phyloP scores from a whole-genome alignment of 371 early-diverging fungal genomes.

The Lichtheimia ramosa region DNA sequence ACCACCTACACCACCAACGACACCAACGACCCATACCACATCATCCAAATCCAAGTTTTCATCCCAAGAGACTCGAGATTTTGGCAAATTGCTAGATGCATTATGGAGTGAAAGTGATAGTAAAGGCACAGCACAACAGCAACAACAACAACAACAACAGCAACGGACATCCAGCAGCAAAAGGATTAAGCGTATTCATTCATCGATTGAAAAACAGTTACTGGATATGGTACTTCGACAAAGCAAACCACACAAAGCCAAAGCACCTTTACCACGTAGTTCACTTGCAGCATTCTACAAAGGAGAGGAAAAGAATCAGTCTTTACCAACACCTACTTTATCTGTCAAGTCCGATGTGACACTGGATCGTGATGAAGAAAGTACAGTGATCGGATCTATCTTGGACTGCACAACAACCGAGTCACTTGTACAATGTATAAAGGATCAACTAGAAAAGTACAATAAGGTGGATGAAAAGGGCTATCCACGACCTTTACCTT shows the following conservation, averaged over 20 bases:
- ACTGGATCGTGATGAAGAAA: constrained; percentile 12
- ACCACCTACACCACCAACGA: not conserved
- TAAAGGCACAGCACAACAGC: not conserved
- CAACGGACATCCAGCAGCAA: not conserved
- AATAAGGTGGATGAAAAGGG: constrained; percentile 9
- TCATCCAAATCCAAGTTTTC: not conserved
- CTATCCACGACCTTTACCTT: constrained; percentile 12
- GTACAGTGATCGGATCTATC: constrained; percentile 8
- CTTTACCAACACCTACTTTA: not conserved
- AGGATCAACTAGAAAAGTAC: not conserved
- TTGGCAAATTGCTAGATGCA: not conserved
- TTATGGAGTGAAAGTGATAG: not conserved
- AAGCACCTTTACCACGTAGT: constrained; percentile 24
- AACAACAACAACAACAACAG: not conserved
- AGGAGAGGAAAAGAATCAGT: not conserved
- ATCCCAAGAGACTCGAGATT: not conserved
- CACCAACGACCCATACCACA: not conserved
- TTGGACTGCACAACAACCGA: constrained; percentile 12
- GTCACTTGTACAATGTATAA: constrained; percentile 10
- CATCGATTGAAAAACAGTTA: constrained; percentile 28
- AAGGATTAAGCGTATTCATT: constrained; percentile 6
- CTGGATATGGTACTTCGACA: constrained; percentile 21
- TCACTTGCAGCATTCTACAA: constrained; percentile 8
- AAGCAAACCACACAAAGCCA: constrained; percentile 14
- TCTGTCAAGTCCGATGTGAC: not conserved